Evolutionary conservation across 2,329 filamentous ascomycete genomes (phyloP), one percentile per base, ranked within the genome.

Genomic region (Arthrobotrys sinensis): DNA sequence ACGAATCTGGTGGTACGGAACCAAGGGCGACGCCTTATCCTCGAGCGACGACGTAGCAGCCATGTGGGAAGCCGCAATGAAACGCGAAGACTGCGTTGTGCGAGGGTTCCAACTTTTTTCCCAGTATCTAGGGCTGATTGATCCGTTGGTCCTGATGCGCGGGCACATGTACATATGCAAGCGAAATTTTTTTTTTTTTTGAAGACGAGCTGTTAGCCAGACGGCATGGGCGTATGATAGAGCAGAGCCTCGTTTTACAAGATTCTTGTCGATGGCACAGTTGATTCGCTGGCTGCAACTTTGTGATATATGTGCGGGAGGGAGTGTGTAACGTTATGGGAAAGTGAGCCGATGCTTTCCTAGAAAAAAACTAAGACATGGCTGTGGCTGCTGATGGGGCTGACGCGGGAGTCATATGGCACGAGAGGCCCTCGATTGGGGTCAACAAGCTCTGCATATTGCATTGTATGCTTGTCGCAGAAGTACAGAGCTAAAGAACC

Each of bases 1-100:
- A 11, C 73, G 66, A 28, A 77, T 77, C 60, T 77, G 73, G 24
- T 71, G 73, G 32, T 71, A 77, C 21, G 73, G 73, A 36, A 70
- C 50, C 11, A 43, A 38, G 14, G 46, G 24, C 32, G 43, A 43
- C 1, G 24, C 19, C 34, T 21, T 46, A 16, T 12, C 43, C 48
- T 50, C 40, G 16, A 11, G 36, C 24, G 28, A 21, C 53, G 38
- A n/a, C 55, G 40, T 19, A 32, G 38, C 48, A 7, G 63, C 55
- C 55, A 66, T 63, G 8, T 10, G 24, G n/a, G 48, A 14, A 45
- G 8, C 10, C 52, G 53, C 24, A 69, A 46, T 32, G 7, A 57
- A 72, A 46, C 36, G 52, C 53, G 38, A 38, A 53, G 50, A n/a
- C 65, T 52, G 65, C 55, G 72, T 69, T 76, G 72, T 57, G 55